Evolutionary conservation across 2,329 filamentous ascomycete species (phyloP).

Genomic region (Aspergillus sp.): DNA sequence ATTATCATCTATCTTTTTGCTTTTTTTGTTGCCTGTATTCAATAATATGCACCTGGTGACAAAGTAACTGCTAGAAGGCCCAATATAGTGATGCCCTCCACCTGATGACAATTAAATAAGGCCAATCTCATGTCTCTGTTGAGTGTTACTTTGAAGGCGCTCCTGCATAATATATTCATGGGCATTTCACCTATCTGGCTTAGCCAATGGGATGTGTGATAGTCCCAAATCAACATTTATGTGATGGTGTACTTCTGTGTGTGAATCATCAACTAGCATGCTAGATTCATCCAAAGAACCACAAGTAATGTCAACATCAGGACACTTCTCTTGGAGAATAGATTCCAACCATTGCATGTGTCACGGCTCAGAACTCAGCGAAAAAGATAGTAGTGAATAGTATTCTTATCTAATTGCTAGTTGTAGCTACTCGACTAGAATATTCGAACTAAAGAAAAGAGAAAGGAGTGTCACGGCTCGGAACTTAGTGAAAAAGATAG

Average conservation of each 20-base stretch:
- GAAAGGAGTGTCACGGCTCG: too few species aligned
- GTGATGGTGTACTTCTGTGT: background rate
- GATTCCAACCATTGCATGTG: constrained; percentile 42
- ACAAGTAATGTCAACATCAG: constrained; percentile 35
- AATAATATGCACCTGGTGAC: constrained; percentile 44
- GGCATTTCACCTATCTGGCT: background rate
- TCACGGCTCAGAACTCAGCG: too few species aligned
- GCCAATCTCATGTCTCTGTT: constrained; percentile 45
- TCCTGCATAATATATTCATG: background rate
- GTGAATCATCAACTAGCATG: constrained; percentile 2
- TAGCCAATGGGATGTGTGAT: background rate
- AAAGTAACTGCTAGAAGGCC: constrained; percentile 50
- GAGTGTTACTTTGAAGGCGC: background rate
- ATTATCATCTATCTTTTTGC: constrained; percentile 3
- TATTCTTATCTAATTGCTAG: too few species aligned
- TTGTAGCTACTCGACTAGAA: too few species aligned
- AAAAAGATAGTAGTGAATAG: too few species aligned
- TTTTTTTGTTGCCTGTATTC: constrained; percentile 22
- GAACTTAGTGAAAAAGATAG: too few species aligned
- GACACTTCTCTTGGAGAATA: constrained; percentile 35
- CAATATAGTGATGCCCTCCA: constrained; percentile 45
- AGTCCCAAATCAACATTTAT: constrained; percentile 1
- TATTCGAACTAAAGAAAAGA: too few species aligned
- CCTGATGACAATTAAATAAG: constrained; percentile 44
- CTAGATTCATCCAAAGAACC: too few species aligned